Percentiles rank a stretch among this genome's conserved stretches.
Evolutionary conservation across 352 stramenopile genomes (phyloP).

Genomic region (Pythium folliculosum): DNA sequence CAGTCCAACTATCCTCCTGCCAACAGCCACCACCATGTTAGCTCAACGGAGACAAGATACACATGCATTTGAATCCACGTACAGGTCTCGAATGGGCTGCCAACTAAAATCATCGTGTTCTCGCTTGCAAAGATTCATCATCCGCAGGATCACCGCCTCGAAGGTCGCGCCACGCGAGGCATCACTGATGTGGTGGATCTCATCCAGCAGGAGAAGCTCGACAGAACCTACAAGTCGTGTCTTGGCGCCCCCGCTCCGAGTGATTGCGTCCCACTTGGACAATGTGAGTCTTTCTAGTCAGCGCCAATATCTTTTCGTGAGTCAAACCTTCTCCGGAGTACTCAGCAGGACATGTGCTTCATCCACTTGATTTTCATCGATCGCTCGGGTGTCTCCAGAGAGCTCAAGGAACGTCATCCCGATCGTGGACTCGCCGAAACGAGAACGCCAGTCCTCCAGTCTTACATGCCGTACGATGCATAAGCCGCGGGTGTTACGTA

Average conservation of each 20-base stretch:
- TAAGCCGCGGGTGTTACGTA: background rate
- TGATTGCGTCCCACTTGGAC: constrained; percentile 44
- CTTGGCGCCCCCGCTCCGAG: constrained; percentile 18
- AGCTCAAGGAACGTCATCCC: constrained; percentile 44
- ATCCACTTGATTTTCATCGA: constrained; percentile 21
- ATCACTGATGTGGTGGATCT: constrained; percentile 51
- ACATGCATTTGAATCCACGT: background rate
- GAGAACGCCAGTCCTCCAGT: constrained; percentile 36
- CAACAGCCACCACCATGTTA: background rate
- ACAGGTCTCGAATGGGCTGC: constrained; percentile 33
- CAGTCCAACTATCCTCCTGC: constrained; percentile 39
- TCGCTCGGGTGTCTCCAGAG: constrained; percentile 22
- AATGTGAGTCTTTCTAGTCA: constrained; percentile 7
- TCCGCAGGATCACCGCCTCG: constrained; percentile 40
- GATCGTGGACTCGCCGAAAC: constrained; percentile 37
- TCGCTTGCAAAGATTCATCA: constrained; percentile 35
- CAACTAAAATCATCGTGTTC: constrained; percentile 12
- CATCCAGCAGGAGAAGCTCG: constrained; percentile 39
- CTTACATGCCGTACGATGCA: constrained; percentile 15
- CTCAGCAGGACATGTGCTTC: constrained; percentile 38
- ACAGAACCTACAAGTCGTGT: constrained; percentile 3
- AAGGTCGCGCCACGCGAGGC: constrained; percentile 29
- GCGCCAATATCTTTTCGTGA: background rate
- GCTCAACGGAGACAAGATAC: background rate
- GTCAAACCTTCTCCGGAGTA: constrained; percentile 53